These are phyloP conservation scores for Rhinocladiella similis DNA, from an alignment of 2,329 filamentous ascomycete species.

Conservation along the genomic window DNA sequence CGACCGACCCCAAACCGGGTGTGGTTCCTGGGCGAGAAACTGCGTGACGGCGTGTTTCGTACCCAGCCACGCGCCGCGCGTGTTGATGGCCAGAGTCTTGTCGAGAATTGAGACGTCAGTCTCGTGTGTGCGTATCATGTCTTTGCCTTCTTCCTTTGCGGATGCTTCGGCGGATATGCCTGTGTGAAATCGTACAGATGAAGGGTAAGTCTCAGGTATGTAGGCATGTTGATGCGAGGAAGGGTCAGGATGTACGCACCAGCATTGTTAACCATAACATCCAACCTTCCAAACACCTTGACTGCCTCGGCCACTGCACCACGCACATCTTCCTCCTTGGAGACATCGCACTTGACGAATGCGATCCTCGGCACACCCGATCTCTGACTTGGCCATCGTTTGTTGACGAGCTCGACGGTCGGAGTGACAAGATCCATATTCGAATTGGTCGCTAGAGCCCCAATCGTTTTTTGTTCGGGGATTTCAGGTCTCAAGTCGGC, in stretches of 20 bases:
- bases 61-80: constrained; percentile 43
- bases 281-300: constrained; percentile 68
- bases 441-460: not conserved
- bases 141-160: not conserved
- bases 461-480: constrained; percentile 24
- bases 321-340: constrained; percentile 38
- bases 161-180: constrained; percentile 16
- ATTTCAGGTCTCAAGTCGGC: constrained; percentile 38
- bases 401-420: constrained; percentile 27
- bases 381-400: constrained; percentile 10
- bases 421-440: constrained; percentile 22
- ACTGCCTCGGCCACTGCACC: constrained; percentile 84
- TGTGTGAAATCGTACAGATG: not conserved
- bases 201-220: not conserved
- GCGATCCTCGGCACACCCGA: not conserved
- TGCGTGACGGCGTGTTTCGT: constrained; percentile 35
- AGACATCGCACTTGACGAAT: constrained; percentile 24
- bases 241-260: constrained; percentile 23
- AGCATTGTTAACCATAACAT: constrained; percentile 33
- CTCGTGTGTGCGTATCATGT: constrained; percentile 14
- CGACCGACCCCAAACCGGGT: constrained; percentile 2
- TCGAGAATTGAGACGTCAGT: constrained; percentile 13
- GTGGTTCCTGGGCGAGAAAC: constrained; percentile 25
- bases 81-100: constrained; percentile 35
- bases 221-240: constrained; percentile 17